Evolutionary conservation across 2,329 filamentous ascomycete genomes (phyloP), one percentile per base, ranked within the genome.

Genomic region (Clarireedia paspali): DNA sequence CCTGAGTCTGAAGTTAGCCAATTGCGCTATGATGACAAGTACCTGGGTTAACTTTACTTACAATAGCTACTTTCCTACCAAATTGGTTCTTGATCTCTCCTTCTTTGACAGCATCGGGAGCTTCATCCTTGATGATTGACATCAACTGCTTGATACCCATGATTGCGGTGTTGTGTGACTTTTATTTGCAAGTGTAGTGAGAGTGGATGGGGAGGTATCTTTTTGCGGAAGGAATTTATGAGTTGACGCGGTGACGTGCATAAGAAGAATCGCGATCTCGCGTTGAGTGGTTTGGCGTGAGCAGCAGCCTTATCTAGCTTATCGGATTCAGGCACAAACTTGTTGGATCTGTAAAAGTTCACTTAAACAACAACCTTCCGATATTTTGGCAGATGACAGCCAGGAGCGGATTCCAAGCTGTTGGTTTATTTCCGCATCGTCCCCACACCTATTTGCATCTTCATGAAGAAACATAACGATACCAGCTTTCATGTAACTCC

Each of bases 81-180:
- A 99, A 99, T 63, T 99, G 94, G 66, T 92, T 92, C 76, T 99
- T 99, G 79, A 99, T 99, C 70, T 99, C 94, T 59, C 94, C 90
- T 69, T 91, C 87, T 74, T 96, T 97, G 78, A 96, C 83, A 36
- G 94, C 88, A 74, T 91, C 89, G n/a, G 94, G 94, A 63, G 91
- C 89, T 75, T 97, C 88, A 70, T 96, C 91, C 68, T 88, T 87
- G 73, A 94, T 90, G 71, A 94, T 86, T 63, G 83, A 80, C 71
- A 86, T 90, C 45, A 94, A 81, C 66, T 88, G 83, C 77, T 85
- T 86, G 65, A 85, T 85, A 72, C 82, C 79, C 78, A 83, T 84
- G 42, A 62, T 75, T 63, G 64, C 65, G 40, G 30, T 56, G 52
- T 12, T 49, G 30, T 38, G 44, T 47, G 46, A 24, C 45, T 39